Evolutionary conservation across 306 rosid genomes (phyloP).

Genomic region (Betula pendula): DNA sequence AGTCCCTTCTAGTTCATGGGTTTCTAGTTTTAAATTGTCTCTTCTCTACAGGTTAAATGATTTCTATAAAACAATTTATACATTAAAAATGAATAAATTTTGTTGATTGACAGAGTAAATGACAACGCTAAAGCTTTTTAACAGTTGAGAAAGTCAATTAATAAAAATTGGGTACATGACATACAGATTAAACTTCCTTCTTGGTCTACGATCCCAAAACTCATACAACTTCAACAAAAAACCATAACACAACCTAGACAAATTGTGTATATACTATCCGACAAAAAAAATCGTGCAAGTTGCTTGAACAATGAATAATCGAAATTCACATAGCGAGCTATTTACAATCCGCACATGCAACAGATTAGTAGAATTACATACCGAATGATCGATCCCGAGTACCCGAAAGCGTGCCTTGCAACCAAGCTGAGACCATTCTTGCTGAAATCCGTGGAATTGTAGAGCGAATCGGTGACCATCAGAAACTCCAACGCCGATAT

Average conservation of each 20-base stretch:
- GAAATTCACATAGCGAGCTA: neutral
- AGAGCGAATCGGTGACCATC: conserved; percentile 51
- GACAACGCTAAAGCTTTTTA: neutral
- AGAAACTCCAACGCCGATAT: conserved; percentile 76
- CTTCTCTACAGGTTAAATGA: neutral
- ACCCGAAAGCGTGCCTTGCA: conserved; percentile 65
- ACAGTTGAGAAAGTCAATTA: neutral
- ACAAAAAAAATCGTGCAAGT: neutral
- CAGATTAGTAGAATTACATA: conserved; percentile 24
- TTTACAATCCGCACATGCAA: neutral
- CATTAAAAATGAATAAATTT: neutral
- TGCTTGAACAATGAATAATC: neutral
- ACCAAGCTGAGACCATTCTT: conserved; percentile 46
- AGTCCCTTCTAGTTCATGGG: neutral
- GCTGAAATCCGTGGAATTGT: conserved; percentile 70
- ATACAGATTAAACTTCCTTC: neutral
- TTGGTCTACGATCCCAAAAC: neutral
- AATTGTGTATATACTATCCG: neutral
- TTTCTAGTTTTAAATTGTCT: neutral
- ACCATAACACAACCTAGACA: neutral
- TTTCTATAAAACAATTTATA: neutral
- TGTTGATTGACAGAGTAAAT: neutral
- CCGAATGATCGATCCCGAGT: conserved; percentile 63
- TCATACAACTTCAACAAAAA: neutral
- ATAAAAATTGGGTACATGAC: neutral